A percentile compares a stretch with the other conserved stretches of the same genome.
Evolutionary conservation across 1,284 basidiomycete genomes (phyloP).

Genomic region (Heimioporus punctisporus): DNA sequence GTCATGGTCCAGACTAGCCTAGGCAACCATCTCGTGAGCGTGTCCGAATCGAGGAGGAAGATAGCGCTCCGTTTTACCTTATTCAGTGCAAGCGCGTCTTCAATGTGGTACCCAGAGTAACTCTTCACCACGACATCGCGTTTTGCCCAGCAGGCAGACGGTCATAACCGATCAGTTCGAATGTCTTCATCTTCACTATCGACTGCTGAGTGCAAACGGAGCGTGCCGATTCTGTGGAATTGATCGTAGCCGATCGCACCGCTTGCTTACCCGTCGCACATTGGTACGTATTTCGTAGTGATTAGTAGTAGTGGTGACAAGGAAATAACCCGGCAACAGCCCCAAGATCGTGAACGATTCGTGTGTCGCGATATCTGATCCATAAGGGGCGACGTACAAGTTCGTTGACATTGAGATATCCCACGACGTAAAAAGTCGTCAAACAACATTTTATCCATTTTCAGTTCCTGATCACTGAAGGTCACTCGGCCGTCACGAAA

Average conservation of each 20-base stretch:
- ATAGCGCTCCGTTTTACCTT: slow-evolving; percentile 51
- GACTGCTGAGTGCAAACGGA: slow-evolving; percentile 99
- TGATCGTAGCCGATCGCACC: slow-evolving; percentile 99
- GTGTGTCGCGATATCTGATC: slow-evolving; percentile 93
- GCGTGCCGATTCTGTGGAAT: slow-evolving; percentile 96
- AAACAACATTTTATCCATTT: slow-evolving; percentile 81
- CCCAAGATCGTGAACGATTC: slow-evolving; percentile 99
- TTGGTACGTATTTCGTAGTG: slow-evolving; percentile 98
- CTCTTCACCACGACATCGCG: slow-evolving; percentile 99
- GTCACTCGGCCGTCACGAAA: slow-evolving; percentile 12
- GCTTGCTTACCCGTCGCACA: slow-evolving; percentile 99
- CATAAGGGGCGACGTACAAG: slow-evolving; percentile 96
- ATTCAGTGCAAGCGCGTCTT: slow-evolving; percentile 98
- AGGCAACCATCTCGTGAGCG: slow-evolving; percentile 6
- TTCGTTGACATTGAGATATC: slow-evolving; percentile 99
- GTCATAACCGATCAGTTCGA: slow-evolving; percentile 97
- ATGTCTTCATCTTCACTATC: slow-evolving; percentile 99
- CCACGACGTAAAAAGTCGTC: slow-evolving; percentile 96
- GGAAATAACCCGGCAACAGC: slow-evolving; percentile 99
- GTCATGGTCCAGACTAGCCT: slow-evolving; percentile 95
- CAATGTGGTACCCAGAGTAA: slow-evolving; percentile 99
- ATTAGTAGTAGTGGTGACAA: slow-evolving; percentile 99
- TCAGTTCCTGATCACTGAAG: slow-evolving; percentile 62
- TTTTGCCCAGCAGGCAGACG: slow-evolving; percentile 98
- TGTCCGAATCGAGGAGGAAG: slow-evolving; percentile 1